Percentiles rank a stretch among this genome's conserved stretches.
phyloP scores from a whole-genome alignment of 306 rosid genomes.

The Quillaja saponaria region DNA sequence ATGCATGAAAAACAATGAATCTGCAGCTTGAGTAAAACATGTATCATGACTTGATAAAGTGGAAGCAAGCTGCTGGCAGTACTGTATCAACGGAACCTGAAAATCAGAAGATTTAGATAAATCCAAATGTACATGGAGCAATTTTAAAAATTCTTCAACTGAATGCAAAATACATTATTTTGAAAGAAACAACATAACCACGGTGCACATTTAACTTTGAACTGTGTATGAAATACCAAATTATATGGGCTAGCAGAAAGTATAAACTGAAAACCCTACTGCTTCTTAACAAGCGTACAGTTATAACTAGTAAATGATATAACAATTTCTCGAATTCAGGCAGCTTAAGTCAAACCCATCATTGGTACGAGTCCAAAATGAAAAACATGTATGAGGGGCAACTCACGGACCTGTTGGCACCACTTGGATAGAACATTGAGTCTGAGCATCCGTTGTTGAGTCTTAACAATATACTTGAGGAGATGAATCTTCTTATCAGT shows the following conservation, averaged over 20 bases:
- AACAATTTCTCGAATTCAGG: no score
- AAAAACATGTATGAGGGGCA: neutral
- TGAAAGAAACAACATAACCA: neutral
- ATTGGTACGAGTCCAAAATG: neutral
- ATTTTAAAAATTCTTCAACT: no score
- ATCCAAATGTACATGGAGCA: neutral
- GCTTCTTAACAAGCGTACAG: no score
- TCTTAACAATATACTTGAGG: constrained; percentile 83
- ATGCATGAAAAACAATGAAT: constrained; percentile 96
- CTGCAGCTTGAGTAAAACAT: constrained; percentile 96
- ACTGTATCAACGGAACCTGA: constrained; percentile 94
- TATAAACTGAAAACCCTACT: neutral
- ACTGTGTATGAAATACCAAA: neutral
- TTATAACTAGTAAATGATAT: no score
- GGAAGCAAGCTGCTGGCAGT: constrained; percentile 85
- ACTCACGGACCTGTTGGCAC: constrained; percentile 76
- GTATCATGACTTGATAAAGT: constrained; percentile 91
- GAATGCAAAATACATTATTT: no score
- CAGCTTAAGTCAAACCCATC: neutral
- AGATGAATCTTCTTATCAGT: constrained; percentile 77
- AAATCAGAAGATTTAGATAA: constrained; percentile 26
- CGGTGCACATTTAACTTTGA: neutral
- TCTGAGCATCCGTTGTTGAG: constrained; percentile 94
- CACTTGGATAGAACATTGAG: constrained; percentile 94
- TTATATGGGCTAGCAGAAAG: no score